Conservation (phyloP, 371 early-diverging fungal species). For the Catenaria anguillulae region DNA sequence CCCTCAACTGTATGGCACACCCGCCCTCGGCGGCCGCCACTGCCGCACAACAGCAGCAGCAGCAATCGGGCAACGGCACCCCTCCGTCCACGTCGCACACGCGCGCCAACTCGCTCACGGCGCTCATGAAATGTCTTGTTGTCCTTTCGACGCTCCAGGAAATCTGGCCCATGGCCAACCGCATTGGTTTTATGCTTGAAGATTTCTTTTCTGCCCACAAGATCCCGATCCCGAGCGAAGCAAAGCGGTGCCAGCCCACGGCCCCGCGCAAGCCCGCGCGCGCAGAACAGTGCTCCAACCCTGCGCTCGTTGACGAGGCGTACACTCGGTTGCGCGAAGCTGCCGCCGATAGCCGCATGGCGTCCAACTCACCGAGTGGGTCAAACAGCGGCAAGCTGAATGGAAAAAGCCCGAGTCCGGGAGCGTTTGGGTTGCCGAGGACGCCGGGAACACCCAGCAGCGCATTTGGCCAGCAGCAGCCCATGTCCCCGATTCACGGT, state of each 20-base stretch:
- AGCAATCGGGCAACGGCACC: background rate
- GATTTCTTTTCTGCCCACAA: background rate
- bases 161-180: conserved; percentile 3
- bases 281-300: background rate
- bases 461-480: background rate
- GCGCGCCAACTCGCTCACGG: conserved; percentile 5
- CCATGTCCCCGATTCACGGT: no score
- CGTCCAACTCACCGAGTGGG: background rate
- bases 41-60: background rate
- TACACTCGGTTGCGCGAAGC: background rate
- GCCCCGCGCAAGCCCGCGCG: background rate
- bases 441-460: background rate
- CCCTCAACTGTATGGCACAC: background rate
- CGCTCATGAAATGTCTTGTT: conserved; percentile 1
- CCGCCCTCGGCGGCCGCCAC: background rate
- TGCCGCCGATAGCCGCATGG: background rate
- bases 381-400: background rate
- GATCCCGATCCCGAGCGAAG: background rate
- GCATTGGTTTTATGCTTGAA: background rate
- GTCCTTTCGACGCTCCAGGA: background rate
- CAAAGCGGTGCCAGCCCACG: background rate
- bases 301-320: background rate
- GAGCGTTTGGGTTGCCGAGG: background rate
- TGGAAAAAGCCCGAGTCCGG: background rate
- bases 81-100: background rate